These are phyloP conservation scores for Psilocybe subaeruginosa DNA, from an alignment of 768 basidiomycete species.

Conservation along the genomic window DNA sequence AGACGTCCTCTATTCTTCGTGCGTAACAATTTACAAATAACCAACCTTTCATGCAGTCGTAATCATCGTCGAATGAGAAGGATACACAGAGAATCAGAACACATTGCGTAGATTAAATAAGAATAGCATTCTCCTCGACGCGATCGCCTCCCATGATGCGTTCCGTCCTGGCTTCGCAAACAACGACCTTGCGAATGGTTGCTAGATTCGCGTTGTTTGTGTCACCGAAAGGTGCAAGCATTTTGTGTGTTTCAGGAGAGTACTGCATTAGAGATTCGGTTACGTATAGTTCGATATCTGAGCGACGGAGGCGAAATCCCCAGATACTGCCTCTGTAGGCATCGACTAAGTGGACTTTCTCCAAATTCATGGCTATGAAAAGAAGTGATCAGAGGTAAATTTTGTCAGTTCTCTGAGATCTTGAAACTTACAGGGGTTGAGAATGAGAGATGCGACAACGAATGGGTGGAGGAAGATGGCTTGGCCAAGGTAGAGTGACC, in stretches of 20 bases:
- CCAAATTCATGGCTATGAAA: conserved; percentile 26
- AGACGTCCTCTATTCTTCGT: too few relatives aligned
- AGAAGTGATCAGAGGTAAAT: background rate
- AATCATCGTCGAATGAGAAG: too few relatives aligned
- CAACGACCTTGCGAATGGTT: conserved; percentile 41
- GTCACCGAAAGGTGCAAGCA: background rate
- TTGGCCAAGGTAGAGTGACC: conserved; percentile 50
- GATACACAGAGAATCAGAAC: too few relatives aligned
- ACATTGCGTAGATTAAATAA: conserved; percentile 12
- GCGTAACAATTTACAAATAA: too few relatives aligned
- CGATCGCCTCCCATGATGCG: conserved; percentile 58
- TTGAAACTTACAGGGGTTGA: conserved; percentile 15
- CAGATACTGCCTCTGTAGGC: conserved; percentile 60
- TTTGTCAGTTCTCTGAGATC: background rate
- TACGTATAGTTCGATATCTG: conserved; percentile 43
- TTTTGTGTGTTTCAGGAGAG: background rate
- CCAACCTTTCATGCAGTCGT: too few relatives aligned
- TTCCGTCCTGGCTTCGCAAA: conserved; percentile 55
- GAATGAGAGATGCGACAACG: conserved; percentile 39
- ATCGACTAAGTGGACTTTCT: conserved; percentile 49
- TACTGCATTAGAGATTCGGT: background rate
- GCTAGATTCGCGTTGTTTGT: conserved; percentile 18
- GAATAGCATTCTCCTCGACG: conserved; percentile 25
- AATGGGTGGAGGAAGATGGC: conserved; percentile 46
- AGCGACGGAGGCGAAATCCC: conserved; percentile 53